Percentiles rank a stretch among this genome's conserved stretches.
phyloP scores from a whole-genome alignment of 148 eudicot species.

The Amaranthus cruentus region DNA sequence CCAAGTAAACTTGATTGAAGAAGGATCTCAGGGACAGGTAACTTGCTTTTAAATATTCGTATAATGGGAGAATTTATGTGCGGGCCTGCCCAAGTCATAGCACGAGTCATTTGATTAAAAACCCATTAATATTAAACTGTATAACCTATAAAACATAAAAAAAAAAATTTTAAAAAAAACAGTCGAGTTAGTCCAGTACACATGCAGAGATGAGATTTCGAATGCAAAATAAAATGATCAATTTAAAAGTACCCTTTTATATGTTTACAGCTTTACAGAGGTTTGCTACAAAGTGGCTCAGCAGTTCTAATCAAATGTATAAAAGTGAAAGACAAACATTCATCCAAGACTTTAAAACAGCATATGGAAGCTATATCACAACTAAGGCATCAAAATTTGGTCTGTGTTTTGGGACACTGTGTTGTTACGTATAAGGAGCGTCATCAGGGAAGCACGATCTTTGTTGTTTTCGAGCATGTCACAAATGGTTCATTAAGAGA shows the following conservation, averaged over 20 bases:
- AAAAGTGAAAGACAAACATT: conserved; percentile 68
- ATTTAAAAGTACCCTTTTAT: background rate
- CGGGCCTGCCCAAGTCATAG: no score
- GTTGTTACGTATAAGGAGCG: conserved; percentile 58
- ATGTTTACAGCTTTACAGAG: conserved; percentile 58
- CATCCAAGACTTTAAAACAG: conserved; percentile 63
- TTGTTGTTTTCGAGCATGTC: conserved; percentile 64
- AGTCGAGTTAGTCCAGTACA: no score
- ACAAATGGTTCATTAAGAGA: conserved; percentile 71
- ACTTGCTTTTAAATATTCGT: background rate
- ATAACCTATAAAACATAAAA: no score
- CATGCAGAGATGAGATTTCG: background rate
- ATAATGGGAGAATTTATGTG: no score
- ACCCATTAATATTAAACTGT: no score
- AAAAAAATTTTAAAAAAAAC: no score
- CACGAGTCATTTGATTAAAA: no score
- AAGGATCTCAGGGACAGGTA: conserved; percentile 75
- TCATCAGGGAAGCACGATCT: conserved; percentile 52
- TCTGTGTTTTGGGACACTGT: conserved; percentile 86
- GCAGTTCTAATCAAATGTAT: conserved; percentile 57
- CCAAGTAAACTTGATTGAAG: conserved; percentile 51
- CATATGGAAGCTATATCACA: conserved; percentile 72
- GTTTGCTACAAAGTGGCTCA: conserved; percentile 66
- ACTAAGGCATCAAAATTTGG: conserved; percentile 71
- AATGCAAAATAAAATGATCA: background rate